Conservation (phyloP, 2,329 filamentous ascomycete genomes). For the Paraphaeosphaeria minitans region DNA sequence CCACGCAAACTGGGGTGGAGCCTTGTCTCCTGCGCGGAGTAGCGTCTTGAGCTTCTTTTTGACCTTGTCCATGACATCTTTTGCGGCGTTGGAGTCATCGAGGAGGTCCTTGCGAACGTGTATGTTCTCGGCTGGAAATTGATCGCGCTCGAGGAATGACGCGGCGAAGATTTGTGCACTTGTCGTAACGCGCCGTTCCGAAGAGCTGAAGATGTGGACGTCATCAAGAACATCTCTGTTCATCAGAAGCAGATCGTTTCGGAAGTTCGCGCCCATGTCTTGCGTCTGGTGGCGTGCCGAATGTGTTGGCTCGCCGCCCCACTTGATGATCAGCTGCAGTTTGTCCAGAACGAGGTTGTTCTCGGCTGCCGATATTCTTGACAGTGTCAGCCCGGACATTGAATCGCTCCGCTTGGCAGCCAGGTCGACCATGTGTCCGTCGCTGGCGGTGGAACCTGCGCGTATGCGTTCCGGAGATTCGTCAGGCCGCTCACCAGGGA, state of each 20-base stretch:
- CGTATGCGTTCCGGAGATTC: slow-evolving; percentile 34
- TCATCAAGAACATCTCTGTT: slow-evolving; percentile 92
- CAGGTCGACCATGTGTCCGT: slow-evolving; percentile 23
- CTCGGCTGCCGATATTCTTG: slow-evolving; percentile 89
- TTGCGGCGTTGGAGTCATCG: slow-evolving; percentile 97
- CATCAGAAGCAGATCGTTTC: slow-evolving; percentile 90
- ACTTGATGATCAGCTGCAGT: slow-evolving; percentile 96
- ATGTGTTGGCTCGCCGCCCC: slow-evolving; percentile 97
- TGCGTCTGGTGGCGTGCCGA: slow-evolving; percentile 95
- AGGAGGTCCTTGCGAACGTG: slow-evolving; percentile 90
- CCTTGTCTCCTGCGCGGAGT: slow-evolving; percentile 87
- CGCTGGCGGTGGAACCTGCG: slow-evolving; percentile 22
- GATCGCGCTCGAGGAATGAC: slow-evolving; percentile 85
- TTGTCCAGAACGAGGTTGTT: slow-evolving; percentile 95
- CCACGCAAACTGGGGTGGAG: slow-evolving; percentile 97
- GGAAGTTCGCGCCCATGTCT: slow-evolving; percentile 93
- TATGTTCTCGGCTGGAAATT: slow-evolving; percentile 84
- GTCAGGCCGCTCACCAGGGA: slow-evolving; percentile 39
- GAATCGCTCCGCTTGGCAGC: slow-evolving; percentile 69
- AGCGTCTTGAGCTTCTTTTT: slow-evolving; percentile 99
- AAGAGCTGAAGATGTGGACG: slow-evolving; percentile 93
- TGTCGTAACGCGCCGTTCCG: slow-evolving; percentile 89
- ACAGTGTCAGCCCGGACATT: slow-evolving; percentile 86
- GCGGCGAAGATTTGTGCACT: slow-evolving; percentile 96
- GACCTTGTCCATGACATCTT: slow-evolving; percentile 99